Evolutionary conservation across 208 protist species (phyloP).

Genomic region (Trypanosomatidae sp.): DNA sequence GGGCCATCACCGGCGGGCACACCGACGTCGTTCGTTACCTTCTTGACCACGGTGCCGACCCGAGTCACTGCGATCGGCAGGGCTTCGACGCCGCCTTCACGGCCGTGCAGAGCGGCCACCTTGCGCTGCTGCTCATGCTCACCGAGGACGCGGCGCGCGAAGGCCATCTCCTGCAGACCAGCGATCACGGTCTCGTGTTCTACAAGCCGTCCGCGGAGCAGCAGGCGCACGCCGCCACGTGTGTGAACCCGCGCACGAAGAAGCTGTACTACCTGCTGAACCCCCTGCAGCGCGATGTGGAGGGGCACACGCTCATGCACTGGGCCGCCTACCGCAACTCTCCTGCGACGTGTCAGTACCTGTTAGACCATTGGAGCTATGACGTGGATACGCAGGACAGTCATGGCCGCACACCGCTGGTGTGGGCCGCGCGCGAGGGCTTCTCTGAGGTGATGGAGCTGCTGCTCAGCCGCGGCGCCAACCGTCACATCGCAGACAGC

Average conservation of each 20-base stretch:
- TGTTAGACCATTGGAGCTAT: conserved; percentile 64
- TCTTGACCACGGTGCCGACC: conserved; percentile 70
- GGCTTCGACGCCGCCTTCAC: conserved; percentile 63
- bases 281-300: conserved; percentile 37
- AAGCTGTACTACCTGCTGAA: conserved; percentile 52
- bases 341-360: conserved; percentile 56
- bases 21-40: conserved; percentile 56
- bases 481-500: conserved; percentile 32
- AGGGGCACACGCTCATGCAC: conserved; percentile 74
- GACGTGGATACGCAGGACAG: conserved; percentile 47
- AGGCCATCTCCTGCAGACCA: conserved; percentile 19
- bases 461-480: conserved; percentile 50
- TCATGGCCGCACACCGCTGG: conserved; percentile 64
- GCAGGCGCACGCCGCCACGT: conserved; percentile 12
- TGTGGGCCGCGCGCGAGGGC: conserved; percentile 83
- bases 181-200: conserved; percentile 19
- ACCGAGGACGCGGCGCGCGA: conserved; percentile 37
- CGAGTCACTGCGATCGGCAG: conserved; percentile 43
- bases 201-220: conserved; percentile 21
- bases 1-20: conserved; percentile 47
- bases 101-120: conserved; percentile 52
- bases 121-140: conserved; percentile 61
- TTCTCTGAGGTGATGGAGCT: conserved; percentile 65
- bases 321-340: conserved; percentile 79
- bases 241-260: conserved; percentile 18